Evolutionary conservation across 306 rosid species (phyloP), one percentile per base, ranked within the genome.

Genomic region (Ormosia semicastrata): DNA sequence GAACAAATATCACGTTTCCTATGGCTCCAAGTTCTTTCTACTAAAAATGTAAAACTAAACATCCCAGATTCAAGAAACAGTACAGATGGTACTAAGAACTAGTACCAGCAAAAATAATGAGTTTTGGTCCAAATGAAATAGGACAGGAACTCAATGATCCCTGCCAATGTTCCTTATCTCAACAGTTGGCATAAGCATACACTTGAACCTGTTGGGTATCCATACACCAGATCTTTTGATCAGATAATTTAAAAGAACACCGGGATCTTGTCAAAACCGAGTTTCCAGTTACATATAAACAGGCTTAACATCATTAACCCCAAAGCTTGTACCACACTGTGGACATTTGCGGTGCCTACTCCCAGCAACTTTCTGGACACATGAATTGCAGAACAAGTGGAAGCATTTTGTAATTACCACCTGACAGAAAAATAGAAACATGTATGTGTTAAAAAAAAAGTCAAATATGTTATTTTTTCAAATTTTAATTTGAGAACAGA

Each of bases 341-440:
- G 99, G 99, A 80, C 99, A 96, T 83, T 94, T 96, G 77, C 98
- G 98, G 63, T 92, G 97, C 49, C 93, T 92, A 88, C 88, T 89
- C 85, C 88, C 97, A 54, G 87, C 68, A 71, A 89, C 92, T 78
- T 90, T 88, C 83, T 89, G 92, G 66, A 96, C 89, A 54, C 99
- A 96, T 14, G 91, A 84, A 80, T 87, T 84, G 91, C 99, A 96
- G 88, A 94, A 92, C 91, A 96, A 89, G 92, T 96, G 99, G 86
- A 89, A 96, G 94, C 99, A 96, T 89, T 96, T 96, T 76, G 97
- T 96, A 86, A 96, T 93, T 62, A 94, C 99, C 86, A 92, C 99
- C 99, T 95, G 90, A 78, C 77, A 86, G 62, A 72, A 71, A 71
- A 81, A 66, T 4, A 33, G 40, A 75, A 34, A 52, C 12, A 33